Percentiles rank a stretch among this genome's conserved stretches.
Conservation (phyloP, 2,329 filamentous ascomycete species). For the Cordyceps cateniannulata region DNA sequence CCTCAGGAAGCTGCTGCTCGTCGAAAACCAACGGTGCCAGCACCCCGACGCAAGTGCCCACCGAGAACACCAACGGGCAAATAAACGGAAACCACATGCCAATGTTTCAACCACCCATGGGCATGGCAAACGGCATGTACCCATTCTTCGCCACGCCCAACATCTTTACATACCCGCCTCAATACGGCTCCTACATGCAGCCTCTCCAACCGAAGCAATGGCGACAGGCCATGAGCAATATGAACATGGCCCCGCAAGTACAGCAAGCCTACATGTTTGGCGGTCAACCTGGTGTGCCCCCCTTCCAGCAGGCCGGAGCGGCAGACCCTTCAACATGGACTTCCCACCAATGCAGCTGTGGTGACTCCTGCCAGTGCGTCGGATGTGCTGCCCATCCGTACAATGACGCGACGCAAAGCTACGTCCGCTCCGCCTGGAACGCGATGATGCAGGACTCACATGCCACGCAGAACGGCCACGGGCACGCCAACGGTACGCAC, state of each 20-base stretch:
- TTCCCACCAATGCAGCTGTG: conserved; percentile 51
- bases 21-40: conserved; percentile 19
- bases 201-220: conserved; percentile 49
- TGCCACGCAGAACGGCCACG: neutral
- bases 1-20: conserved; percentile 30
- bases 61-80: conserved; percentile 21
- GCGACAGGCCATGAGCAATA: conserved; percentile 39
- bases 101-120: conserved; percentile 29
- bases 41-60: conserved; percentile 13
- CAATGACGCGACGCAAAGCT: conserved; percentile 54
- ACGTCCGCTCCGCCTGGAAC: conserved; percentile 43
- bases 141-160: conserved; percentile 37
- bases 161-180: conserved; percentile 46
- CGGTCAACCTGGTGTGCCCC: conserved; percentile 17
- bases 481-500: neutral
- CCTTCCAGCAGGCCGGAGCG: conserved; percentile 18
- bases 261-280: conserved; percentile 21
- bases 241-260: conserved; percentile 30
- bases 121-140: conserved; percentile 33
- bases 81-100: conserved; percentile 21
- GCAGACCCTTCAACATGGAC: conserved; percentile 24
- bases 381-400: conserved; percentile 63
- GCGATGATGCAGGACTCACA: conserved; percentile 31
- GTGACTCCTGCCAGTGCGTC: conserved; percentile 59
- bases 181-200: conserved; percentile 49